Base-by-base conservation (phyloP, 2,329 filamentous ascomycete species). In the Cladophialophora yegresii region DNA sequence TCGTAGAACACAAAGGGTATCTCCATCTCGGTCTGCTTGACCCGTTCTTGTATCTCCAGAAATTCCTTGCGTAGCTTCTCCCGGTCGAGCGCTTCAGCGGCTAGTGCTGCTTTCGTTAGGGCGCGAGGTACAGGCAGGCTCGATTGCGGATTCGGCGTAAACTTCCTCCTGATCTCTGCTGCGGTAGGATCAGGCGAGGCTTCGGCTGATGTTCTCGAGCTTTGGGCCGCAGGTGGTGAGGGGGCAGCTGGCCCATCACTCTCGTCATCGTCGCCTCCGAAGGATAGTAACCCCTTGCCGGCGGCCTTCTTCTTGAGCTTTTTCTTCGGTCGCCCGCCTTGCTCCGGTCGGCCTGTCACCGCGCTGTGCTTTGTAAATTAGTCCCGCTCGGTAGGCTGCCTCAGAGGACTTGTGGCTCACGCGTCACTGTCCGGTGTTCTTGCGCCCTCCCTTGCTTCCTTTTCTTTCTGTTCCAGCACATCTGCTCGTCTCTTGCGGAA, bases 1-100 rank as follows among this genome's bases (percentile, higher is more conserved):
- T 98, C 93, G 78, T 97, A 98, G 75, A 98, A 98, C 3, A 98
- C 91, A 76, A 98, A 99, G 0, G 95, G 95, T 33, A 99, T 89
- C 16, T 90, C 84, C 61, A 99, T 90, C 73, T 97, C 93, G 8
- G 92, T 93, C 22, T 87, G 86, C 78, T 96, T 96, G 69, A 98
- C 90, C 0, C 88, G 86, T 67, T 96, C 91, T 75, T 97, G 95
- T 64, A 93, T 84, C 9, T 81, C 81, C 53, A 96, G 76, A 72
- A 96, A 99, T 73, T 98, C 89, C 67, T 89, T 90, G 9, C 90
- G 84, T 56, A 93, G 79, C 13, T 84, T 78, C 71, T 95, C 91
- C 68, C 90, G 84, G 69, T 92, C 87, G 62, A 89, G 85, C 3
- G 92, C 90, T 76, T 96, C 93, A 26, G 88, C 87, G 45, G 92